phyloP scores from a whole-genome alignment of 306 rosid species.

The Purshia tridentata region DNA sequence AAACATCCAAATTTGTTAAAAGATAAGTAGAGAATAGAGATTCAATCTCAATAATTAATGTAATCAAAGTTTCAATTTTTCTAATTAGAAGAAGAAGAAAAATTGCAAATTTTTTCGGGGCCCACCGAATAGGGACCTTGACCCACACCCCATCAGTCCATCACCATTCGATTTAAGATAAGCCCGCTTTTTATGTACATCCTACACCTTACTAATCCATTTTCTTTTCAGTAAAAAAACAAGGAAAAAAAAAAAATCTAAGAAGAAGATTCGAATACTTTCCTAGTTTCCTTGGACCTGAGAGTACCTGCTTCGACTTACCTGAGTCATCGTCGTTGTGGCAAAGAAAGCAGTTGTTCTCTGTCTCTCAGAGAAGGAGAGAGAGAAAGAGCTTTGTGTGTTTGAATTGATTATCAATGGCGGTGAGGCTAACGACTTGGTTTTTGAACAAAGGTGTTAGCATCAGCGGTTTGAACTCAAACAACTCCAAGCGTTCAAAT shows the following conservation, averaged over 20 bases:
- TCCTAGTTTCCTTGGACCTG: not conserved
- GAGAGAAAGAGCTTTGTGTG: slow-evolving; percentile 1
- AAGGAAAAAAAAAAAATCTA: not conserved
- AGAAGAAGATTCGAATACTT: slow-evolving; percentile 5
- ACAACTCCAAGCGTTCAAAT: slow-evolving; percentile 27
- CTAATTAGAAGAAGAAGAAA: too few relatives aligned
- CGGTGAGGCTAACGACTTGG: slow-evolving; percentile 54
- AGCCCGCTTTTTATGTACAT: not conserved
- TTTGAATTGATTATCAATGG: slow-evolving; percentile 37
- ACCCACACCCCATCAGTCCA: not conserved
- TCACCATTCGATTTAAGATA: slow-evolving; percentile 11
- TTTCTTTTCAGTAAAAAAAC: not conserved
- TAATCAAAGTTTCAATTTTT: too few relatives aligned
- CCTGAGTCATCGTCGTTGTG: slow-evolving; percentile 5
- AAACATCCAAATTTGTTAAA: too few relatives aligned
- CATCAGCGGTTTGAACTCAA: slow-evolving; percentile 19
- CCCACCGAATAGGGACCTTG: not conserved
- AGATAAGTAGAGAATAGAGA: too few relatives aligned
- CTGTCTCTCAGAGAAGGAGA: not conserved
- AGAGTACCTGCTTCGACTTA: not conserved
- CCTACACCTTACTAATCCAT: not conserved
- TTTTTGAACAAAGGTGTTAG: slow-evolving; percentile 51
- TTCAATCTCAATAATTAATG: too few relatives aligned
- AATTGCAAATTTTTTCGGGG: too few relatives aligned
- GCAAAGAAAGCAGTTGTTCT: slow-evolving; percentile 8